Conservation (phyloP, 805 yeast species). For the Pichia nanzhaoensis region DNA sequence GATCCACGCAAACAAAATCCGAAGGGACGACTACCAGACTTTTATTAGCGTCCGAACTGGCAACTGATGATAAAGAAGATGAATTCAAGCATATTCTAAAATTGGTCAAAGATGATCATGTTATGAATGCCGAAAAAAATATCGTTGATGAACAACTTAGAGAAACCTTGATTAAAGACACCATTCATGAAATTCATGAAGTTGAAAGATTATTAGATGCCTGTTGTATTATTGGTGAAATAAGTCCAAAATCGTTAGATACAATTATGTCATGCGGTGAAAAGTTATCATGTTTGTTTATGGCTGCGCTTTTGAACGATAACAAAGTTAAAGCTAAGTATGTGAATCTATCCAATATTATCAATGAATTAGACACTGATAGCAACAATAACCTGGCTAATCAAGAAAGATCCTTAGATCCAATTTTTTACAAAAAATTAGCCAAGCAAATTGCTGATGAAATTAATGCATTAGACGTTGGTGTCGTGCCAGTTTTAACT, state of each 20-base stretch:
- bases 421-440: conserved; percentile 52
- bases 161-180: conserved; percentile 47
- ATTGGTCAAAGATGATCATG: conserved; percentile 73
- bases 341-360: conserved; percentile 69
- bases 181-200: conserved; percentile 58
- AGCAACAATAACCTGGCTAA: conserved; percentile 35
- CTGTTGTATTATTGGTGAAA: conserved; percentile 86
- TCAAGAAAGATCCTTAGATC: conserved; percentile 41
- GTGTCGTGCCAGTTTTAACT: conserved; percentile 79
- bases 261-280: conserved; percentile 91
- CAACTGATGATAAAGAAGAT: conserved; percentile 50
- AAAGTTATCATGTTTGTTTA: conserved; percentile 81
- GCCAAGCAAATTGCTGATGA: conserved; percentile 45
- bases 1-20: conserved; percentile 83
- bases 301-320: conserved; percentile 80
- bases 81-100: conserved; percentile 49
- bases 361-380: conserved; percentile 24
- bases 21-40: conserved; percentile 94
- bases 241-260: conserved; percentile 82
- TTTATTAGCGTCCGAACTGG: conserved; percentile 74
- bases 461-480: conserved; percentile 34
- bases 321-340: conserved; percentile 72
- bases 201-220: conserved; percentile 74
- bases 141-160: conserved; percentile 43
- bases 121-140: conserved; percentile 55